phyloP scores from a whole-genome alignment of 192 early-diverging fungal genomes.

The Backusella macrospora region DNA sequence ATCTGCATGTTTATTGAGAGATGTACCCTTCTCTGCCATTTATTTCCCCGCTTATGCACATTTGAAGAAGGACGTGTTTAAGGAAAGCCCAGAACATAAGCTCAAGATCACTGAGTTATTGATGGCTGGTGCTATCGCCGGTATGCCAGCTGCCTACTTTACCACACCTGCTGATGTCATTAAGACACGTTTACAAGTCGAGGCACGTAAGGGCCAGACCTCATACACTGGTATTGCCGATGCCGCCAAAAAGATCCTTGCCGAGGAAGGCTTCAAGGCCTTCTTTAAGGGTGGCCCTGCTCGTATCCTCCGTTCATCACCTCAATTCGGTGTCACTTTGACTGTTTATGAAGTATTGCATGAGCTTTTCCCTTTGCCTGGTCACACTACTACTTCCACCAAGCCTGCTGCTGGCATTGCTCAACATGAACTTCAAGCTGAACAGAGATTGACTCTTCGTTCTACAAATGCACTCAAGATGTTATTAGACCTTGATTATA shows the following conservation, averaged over 20 bases:
- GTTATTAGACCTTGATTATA: slow-evolving; percentile 53
- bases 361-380: slow-evolving; percentile 58
- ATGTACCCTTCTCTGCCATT: slow-evolving; percentile 96
- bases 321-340: slow-evolving; percentile 96
- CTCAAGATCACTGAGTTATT: slow-evolving; percentile 71
- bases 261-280: slow-evolving; percentile 90
- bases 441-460: slow-evolving; percentile 37
- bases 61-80: slow-evolving; percentile 90
- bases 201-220: slow-evolving; percentile 86
- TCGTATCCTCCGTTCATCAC: slow-evolving; percentile 86
- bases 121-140: slow-evolving; percentile 89
- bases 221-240: slow-evolving; percentile 85
- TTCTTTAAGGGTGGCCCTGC: slow-evolving; percentile 99
- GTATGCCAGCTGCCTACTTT: slow-evolving; percentile 97
- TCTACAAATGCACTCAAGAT: slow-evolving; percentile 62
- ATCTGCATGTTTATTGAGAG: slow-evolving; percentile 89
- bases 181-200: slow-evolving; percentile 97
- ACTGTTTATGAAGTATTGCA: slow-evolving; percentile 92
- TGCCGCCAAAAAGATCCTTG: slow-evolving; percentile 84
- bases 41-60: slow-evolving; percentile 98
- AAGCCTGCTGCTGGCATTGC: neutral
- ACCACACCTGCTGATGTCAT: slow-evolving; percentile 98
- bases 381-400: slow-evolving; percentile 25
- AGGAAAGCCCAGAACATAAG: slow-evolving; percentile 78
- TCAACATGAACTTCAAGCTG: slow-evolving; percentile 7